Conservation (phyloP, 73 alveolate genomes). For the Symbiodinium natans region DNA sequence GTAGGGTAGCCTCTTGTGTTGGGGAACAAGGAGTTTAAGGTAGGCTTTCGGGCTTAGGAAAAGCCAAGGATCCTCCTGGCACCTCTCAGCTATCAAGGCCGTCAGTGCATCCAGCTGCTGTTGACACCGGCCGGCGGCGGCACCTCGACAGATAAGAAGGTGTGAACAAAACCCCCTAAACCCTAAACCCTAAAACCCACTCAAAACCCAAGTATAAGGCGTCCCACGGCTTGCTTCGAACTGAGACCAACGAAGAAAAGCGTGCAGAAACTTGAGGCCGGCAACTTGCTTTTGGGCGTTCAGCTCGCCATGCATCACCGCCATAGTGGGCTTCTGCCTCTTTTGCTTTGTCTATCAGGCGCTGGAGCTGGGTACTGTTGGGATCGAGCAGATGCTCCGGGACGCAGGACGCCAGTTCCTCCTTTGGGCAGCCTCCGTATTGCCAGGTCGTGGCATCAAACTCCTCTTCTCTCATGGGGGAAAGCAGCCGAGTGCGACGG, state of each 20-base stretch:
- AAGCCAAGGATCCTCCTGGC: background rate
- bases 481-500: background rate
- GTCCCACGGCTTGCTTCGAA: background rate
- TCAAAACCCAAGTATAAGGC: background rate
- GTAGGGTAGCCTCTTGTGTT: too few relatives aligned
- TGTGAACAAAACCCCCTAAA: background rate
- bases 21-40: too few relatives aligned
- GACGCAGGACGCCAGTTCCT: background rate
- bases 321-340: background rate
- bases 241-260: background rate
- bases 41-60: too few relatives aligned
- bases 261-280: background rate
- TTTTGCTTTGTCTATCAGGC: background rate
- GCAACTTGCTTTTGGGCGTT: background rate
- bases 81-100: background rate
- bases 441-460: background rate
- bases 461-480: background rate
- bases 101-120: background rate
- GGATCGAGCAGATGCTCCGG: background rate
- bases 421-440: background rate
- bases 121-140: background rate
- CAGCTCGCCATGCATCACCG: background rate
- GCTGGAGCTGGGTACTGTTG: background rate
- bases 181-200: too few relatives aligned
- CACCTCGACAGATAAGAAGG: background rate